Conservation (phyloP, 2,329 filamentous ascomycete species). For the Colletotrichum agaves region DNA sequence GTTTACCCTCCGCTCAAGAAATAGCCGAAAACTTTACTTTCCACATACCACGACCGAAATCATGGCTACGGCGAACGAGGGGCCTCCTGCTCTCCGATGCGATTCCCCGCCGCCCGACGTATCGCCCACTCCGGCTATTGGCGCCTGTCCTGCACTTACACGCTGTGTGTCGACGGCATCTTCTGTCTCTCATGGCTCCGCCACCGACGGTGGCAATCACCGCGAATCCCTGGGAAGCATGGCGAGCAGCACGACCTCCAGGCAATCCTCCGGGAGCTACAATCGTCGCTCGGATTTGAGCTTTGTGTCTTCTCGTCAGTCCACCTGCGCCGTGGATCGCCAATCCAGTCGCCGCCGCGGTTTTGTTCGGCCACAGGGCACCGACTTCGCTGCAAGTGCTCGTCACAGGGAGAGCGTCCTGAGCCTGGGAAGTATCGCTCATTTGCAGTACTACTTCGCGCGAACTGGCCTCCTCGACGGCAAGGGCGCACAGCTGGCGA, state of each 20-base stretch:
- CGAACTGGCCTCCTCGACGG: constrained; percentile 92
- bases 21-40: constrained; percentile 14
- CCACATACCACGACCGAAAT: constrained; percentile 1
- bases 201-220: constrained; percentile 57
- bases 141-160: constrained; percentile 66
- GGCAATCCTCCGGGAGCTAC: constrained; percentile 72
- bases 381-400: constrained; percentile 90
- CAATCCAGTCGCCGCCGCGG: constrained; percentile 70
- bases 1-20: neutral
- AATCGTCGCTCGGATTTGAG: constrained; percentile 57
- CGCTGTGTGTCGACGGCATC: constrained; percentile 73
- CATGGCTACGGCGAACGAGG: constrained; percentile 50
- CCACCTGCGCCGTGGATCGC: constrained; percentile 56
- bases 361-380: constrained; percentile 88
- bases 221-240: constrained; percentile 68
- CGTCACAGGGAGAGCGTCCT: constrained; percentile 93
- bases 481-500: constrained; percentile 87
- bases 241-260: constrained; percentile 67
- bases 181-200: constrained; percentile 66
- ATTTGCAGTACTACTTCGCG: constrained; percentile 98
- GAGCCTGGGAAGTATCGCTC: constrained; percentile 94
- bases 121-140: constrained; percentile 71
- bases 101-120: constrained; percentile 74
- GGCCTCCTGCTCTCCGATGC: constrained; percentile 53
- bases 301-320: constrained; percentile 53